Conservation (phyloP, 495 filamentous ascomycete genomes). For the Penicillium waksmanii region DNA sequence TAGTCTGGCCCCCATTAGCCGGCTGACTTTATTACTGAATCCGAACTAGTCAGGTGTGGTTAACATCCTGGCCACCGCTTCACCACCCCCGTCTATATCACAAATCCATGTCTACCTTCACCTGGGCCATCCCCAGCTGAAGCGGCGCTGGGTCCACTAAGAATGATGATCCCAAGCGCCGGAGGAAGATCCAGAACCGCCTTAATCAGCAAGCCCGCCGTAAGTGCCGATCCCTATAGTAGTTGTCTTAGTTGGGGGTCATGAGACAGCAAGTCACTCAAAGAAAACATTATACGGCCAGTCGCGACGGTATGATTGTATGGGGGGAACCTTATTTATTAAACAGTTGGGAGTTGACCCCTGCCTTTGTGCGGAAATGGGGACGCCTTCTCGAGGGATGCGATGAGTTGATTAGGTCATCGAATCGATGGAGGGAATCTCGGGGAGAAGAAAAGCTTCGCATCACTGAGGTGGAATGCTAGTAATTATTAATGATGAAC, state of each 20-base stretch:
- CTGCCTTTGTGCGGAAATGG: slow-evolving; percentile 23
- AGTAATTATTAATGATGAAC: too few species aligned
- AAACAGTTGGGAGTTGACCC: slow-evolving; percentile 25
- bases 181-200: slow-evolving; percentile 22
- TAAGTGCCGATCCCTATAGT: slow-evolving; percentile 6
- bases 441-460: slow-evolving; percentile 14
- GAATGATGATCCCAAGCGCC: slow-evolving; percentile 8
- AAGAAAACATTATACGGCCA: slow-evolving; percentile 3
- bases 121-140: neutral
- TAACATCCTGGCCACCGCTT: neutral
- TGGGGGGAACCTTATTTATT: slow-evolving; percentile 20
- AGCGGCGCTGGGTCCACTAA: neutral
- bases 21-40: slow-evolving; percentile 15
- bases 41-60: slow-evolving; percentile 1
- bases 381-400: slow-evolving; percentile 21
- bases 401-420: slow-evolving; percentile 24
- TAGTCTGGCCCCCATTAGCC: neutral
- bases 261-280: neutral
- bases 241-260: neutral
- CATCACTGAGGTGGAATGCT: slow-evolving; percentile 1
- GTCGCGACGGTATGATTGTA: slow-evolving; percentile 18
- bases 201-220: slow-evolving; percentile 23
- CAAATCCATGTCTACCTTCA: neutral
- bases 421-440: slow-evolving; percentile 21
- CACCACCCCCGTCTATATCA: too few species aligned